Evolutionary conservation across 306 rosid genomes (phyloP).

Genomic region (Cucumis cinereus): DNA sequence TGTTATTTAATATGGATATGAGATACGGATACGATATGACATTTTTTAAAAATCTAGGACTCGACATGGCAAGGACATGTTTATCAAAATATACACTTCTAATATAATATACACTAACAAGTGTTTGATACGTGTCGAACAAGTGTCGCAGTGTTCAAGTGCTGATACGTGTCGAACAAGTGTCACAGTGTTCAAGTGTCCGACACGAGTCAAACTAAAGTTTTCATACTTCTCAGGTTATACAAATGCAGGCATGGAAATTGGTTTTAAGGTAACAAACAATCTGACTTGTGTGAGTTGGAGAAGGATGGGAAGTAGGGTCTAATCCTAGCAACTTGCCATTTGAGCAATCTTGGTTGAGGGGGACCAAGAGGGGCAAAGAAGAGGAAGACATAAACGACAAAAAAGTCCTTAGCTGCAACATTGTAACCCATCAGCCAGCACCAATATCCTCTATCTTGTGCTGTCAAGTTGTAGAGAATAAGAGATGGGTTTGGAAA

Average conservation of each 20-base stretch:
- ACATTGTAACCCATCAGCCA: conserved; percentile 9
- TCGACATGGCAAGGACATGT: no score
- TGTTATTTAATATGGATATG: no score
- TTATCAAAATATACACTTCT: no score
- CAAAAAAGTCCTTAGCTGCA: neutral
- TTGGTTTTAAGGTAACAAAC: neutral
- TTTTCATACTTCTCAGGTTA: no score
- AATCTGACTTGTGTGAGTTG: neutral
- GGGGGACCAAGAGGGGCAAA: neutral
- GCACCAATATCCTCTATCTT: neutral
- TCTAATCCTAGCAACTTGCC: neutral
- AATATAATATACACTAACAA: no score
- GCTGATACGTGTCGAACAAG: no score
- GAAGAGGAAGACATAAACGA: neutral
- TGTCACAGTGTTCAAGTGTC: no score
- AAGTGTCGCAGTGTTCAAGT: no score
- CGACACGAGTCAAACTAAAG: no score
- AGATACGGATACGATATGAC: no score
- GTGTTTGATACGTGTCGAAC: no score
- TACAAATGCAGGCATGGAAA: neutral
- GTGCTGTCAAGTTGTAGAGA: conserved; percentile 6
- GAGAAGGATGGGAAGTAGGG: conserved; percentile 9
- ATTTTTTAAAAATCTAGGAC: no score
- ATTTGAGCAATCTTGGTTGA: neutral
- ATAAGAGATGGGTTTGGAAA: neutral